These are phyloP conservation scores for Colletotrichum sp. DNA, from an alignment of 2,329 filamentous ascomycete species.

Conservation along the genomic window DNA sequence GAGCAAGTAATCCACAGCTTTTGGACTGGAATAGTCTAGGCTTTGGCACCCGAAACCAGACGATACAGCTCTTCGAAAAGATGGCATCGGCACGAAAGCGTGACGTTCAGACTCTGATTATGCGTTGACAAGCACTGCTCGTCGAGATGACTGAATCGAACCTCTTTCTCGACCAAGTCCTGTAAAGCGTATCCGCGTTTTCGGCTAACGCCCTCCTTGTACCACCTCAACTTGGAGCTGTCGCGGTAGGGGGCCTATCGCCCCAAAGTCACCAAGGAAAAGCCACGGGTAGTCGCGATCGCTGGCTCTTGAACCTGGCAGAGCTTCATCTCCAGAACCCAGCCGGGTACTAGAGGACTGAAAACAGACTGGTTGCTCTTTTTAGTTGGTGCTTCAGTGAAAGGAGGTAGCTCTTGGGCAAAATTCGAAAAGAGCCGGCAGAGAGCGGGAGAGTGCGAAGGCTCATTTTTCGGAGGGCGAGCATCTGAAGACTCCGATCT, in stretches of 20 bases:
- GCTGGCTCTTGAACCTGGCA: neutral
- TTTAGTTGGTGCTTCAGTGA: neutral
- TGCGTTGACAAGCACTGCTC: neutral
- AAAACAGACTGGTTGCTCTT: neutral
- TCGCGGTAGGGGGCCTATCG: neutral
- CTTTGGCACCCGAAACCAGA: neutral
- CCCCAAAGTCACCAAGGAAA: neutral
- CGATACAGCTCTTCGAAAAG: neutral
- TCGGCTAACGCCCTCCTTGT: slow-evolving; percentile 7
- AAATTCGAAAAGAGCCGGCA: neutral
- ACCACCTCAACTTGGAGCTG: neutral
- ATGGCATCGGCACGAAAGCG: neutral
- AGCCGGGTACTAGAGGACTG: neutral
- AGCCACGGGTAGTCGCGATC: neutral
- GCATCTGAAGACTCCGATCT: neutral
- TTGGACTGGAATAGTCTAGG: neutral
- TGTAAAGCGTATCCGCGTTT: neutral
- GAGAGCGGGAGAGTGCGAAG: neutral
- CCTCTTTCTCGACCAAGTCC: neutral
- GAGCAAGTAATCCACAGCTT: neutral
- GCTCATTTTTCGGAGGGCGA: neutral
- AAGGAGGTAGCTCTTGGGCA: neutral
- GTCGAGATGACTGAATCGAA: neutral
- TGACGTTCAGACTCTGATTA: neutral
- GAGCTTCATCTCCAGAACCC: neutral